Base-by-base conservation (phyloP, 768 basidiomycete genomes). In the Mycena pura region DNA sequence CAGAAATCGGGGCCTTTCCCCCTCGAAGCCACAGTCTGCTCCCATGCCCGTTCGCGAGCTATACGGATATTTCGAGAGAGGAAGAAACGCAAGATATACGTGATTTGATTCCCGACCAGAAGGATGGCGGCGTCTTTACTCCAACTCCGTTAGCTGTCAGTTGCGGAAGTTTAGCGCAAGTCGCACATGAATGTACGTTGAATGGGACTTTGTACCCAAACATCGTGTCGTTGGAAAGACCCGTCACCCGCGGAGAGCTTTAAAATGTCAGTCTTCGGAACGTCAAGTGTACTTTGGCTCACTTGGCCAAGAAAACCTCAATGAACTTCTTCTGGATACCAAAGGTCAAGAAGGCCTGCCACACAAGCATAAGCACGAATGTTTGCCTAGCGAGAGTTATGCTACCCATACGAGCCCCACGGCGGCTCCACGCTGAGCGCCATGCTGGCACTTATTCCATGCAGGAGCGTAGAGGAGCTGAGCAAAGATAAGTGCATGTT, bases 401-500 rank as follows among this genome's bases (percentile, higher is more conserved):
- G 82, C 36, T 68, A 90, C 92, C 92, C 92, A 94, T 29, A 84
- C 72, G 0, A 82, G 70, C 0, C 90, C 94, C 38, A 93, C 89
- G 15, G 84, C 73, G 0, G 84, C 77, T 0, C 95, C 95, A 19
- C 94, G 78, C 45, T 81, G 70, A 1, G 85, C 84, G 0, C 91
- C 95, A 74, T 96, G 89, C 63, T 81, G 84, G 71, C 93, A 92
- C 76, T 93, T 95, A 69, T 90, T 77, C 92, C 95, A 93, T 8
- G 90, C 87, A 5, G 94, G 93, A 24, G 79, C 76, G 60, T 86
- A 88, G 31, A 96, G 77, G 50, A 34, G 25, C 62, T 63, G 43
- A 0, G 27, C 32, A 14, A 39, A 32, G 32, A 13, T 45, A 21
- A 52, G 50, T 24, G 13, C 21, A 29, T 13, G 47, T 6, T 21